Conservation (phyloP, 2,329 filamentous ascomycete species). For the Phyllosticta citriasiana region DNA sequence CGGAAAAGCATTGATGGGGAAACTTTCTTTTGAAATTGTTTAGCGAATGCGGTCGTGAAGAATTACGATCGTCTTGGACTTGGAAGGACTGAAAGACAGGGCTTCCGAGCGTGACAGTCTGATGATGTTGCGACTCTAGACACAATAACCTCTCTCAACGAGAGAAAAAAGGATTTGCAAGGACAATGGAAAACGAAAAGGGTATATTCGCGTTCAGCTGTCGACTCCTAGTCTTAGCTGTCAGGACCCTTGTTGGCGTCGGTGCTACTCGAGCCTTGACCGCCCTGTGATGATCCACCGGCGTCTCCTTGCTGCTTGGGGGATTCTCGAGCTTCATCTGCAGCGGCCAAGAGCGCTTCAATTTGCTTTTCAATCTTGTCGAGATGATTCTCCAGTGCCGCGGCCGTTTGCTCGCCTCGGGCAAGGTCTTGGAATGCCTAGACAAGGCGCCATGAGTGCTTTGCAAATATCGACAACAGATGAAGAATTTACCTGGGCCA, state of each 20-base stretch:
- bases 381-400: slow-evolving; percentile 45
- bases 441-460: background rate
- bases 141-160: no score
- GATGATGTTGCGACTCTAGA: no score
- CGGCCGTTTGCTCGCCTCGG: slow-evolving; percentile 46
- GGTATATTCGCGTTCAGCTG: background rate
- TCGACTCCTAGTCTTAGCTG: background rate
- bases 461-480: background rate
- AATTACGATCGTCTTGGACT: background rate
- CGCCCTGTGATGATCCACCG: background rate
- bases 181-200: background rate
- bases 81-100: background rate
- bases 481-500: slow-evolving; percentile 23
- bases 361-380: slow-evolving; percentile 46
- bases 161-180: no score
- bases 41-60: background rate
- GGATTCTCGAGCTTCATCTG: slow-evolving; percentile 22
- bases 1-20: no score
- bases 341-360: slow-evolving; percentile 40
- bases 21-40: no score
- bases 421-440: slow-evolving; percentile 42
- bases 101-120: no score
- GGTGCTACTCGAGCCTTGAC: background rate
- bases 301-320: background rate
- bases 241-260: background rate